Conservation (phyloP, 2,329 filamentous ascomycete species). For the Hypoxylon sp. region DNA sequence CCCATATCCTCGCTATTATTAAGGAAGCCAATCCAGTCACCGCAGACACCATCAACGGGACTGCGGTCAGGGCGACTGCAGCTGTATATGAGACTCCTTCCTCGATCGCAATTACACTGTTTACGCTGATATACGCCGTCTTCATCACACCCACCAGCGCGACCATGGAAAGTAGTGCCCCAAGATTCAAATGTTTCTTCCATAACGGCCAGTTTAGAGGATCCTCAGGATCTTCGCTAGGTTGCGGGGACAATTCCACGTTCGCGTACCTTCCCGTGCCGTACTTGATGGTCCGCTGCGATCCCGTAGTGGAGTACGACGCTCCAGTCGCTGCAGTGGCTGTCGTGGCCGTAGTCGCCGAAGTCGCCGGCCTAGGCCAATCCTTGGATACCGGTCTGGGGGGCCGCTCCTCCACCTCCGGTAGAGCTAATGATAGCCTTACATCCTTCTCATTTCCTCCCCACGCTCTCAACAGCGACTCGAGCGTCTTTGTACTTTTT, state of each 20-base stretch:
- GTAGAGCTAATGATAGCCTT: conserved; percentile 37
- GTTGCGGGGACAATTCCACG: conserved; percentile 68
- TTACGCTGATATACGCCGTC: conserved; percentile 67
- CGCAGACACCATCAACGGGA: conserved; percentile 67
- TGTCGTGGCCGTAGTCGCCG: conserved; percentile 54
- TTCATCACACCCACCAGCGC: conserved; percentile 67
- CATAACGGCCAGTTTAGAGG: conserved; percentile 72
- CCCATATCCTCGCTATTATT: conserved; percentile 62
- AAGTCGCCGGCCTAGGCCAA: conserved; percentile 50
- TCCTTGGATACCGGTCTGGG: conserved; percentile 47
- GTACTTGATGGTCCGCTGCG: conserved; percentile 62
- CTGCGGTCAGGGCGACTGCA: conserved; percentile 66
- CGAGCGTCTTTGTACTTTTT: conserved; percentile 22
- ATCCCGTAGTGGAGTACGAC: conserved; percentile 56
- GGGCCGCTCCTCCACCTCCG: conserved; percentile 30
- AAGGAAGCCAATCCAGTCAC: conserved; percentile 61
- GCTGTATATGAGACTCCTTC: conserved; percentile 64
- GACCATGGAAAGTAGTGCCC: conserved; percentile 63
- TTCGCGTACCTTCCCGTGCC: conserved; percentile 60
- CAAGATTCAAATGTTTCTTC: conserved; percentile 68
- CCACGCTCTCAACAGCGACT: conserved; percentile 32
- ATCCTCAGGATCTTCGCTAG: conserved; percentile 68
- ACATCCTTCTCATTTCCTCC: conserved; percentile 35
- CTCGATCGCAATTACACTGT: conserved; percentile 60
- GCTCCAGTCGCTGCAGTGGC: conserved; percentile 35